Evolutionary conservation across 441 rosid species (phyloP).

Genomic region (Sinapis alba): DNA sequence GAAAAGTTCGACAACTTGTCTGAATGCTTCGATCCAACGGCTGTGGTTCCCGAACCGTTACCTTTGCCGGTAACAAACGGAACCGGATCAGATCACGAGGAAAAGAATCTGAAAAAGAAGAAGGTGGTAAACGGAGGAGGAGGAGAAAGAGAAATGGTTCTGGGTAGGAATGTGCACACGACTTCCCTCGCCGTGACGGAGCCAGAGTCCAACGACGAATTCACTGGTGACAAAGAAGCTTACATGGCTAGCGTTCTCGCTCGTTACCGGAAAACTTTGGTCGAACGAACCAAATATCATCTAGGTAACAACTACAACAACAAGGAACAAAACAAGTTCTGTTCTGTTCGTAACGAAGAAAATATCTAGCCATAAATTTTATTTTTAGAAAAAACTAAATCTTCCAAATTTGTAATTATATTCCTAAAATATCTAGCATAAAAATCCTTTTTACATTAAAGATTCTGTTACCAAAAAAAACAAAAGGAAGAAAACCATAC

Average conservation of each 20-base stretch:
- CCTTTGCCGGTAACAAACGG: conserved; percentile 44
- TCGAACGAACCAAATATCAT: conserved; percentile 79
- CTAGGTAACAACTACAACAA: conserved; percentile 54
- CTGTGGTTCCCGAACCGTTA: conserved; percentile 49
- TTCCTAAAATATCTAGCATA: too few relatives aligned
- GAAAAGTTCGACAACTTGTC: conserved; percentile 36
- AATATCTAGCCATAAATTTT: too few relatives aligned
- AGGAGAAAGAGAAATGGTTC: background rate
- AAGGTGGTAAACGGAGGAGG: background rate
- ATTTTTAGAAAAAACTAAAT: too few relatives aligned
- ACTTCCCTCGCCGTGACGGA: background rate
- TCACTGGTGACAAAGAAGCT: background rate
- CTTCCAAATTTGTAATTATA: too few relatives aligned
- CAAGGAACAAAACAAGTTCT: background rate
- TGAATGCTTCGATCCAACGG: conserved; percentile 51
- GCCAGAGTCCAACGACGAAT: background rate
- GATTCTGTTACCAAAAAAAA: too few relatives aligned
- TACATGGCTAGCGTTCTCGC: conserved; percentile 54
- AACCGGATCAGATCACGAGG: background rate
- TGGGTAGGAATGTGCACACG: background rate
- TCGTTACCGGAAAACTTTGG: conserved; percentile 70
- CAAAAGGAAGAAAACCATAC: too few relatives aligned
- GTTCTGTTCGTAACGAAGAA: too few relatives aligned
- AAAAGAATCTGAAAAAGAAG: background rate
- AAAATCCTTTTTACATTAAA: too few relatives aligned